Evolutionary conservation across 495 filamentous ascomycete genomes (phyloP).

Genomic region (Podospora sp.): DNA sequence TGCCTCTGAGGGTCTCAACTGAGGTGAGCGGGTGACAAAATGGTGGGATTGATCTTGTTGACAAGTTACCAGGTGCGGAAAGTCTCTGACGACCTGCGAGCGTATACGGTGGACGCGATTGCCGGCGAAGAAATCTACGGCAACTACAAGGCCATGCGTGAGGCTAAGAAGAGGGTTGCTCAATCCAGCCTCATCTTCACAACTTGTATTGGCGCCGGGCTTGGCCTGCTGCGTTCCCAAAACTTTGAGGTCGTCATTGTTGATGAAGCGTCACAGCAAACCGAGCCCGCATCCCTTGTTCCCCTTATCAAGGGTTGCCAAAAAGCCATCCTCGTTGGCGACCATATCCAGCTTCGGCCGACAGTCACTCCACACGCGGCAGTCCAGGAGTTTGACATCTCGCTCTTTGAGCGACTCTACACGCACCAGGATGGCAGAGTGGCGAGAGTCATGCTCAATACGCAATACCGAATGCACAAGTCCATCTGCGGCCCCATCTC

Average conservation of each 20-base stretch:
- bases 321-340: constrained; percentile 53
- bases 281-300: constrained; percentile 51
- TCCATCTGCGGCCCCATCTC: constrained; percentile 51
- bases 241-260: constrained; percentile 51
- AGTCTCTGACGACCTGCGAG: constrained; percentile 43
- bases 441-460: constrained; percentile 52
- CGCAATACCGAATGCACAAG: constrained; percentile 57
- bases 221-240: constrained; percentile 51
- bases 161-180: constrained; percentile 49
- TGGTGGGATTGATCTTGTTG: background rate
- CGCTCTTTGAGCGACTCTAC: constrained; percentile 56
- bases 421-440: constrained; percentile 19
- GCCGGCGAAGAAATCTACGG: constrained; percentile 48
- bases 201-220: constrained; percentile 52
- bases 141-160: constrained; percentile 35
- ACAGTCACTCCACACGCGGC: constrained; percentile 47
- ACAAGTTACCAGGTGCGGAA: constrained; percentile 30
- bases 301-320: constrained; percentile 53
- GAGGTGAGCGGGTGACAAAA: constrained; percentile 30
- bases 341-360: constrained; percentile 57
- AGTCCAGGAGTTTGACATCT: constrained; percentile 47
- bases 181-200: constrained; percentile 48
- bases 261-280: constrained; percentile 58
- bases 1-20: constrained; percentile 41
- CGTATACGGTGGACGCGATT: constrained; percentile 55